These are phyloP conservation scores for Phalaenopsis aphrodite DNA, from an alignment of 106 monocot genomes.

Conservation along the genomic window DNA sequence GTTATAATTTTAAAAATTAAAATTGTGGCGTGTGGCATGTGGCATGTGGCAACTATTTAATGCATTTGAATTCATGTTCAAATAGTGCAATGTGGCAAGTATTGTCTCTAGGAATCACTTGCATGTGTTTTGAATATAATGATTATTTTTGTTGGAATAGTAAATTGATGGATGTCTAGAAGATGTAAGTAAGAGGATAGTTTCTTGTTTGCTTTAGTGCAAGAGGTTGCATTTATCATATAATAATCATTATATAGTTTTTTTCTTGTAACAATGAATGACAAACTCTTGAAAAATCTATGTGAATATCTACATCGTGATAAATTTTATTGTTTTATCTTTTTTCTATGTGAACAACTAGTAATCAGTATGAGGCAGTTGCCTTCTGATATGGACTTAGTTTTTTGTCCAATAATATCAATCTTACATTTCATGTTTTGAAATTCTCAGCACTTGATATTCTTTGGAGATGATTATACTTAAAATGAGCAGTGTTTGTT, in stretches of 20 bases:
- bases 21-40: too few relatives aligned
- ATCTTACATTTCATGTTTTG: background rate
- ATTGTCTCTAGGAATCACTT: too few relatives aligned
- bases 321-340: background rate
- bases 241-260: background rate
- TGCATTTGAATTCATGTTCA: too few relatives aligned
- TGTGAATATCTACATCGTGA: background rate
- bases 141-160: too few relatives aligned
- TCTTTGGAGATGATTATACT: background rate
- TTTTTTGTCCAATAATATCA: background rate
- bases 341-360: background rate
- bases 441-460: background rate
- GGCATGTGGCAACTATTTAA: too few relatives aligned
- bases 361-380: background rate
- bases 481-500: background rate
- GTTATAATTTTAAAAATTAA: too few relatives aligned
- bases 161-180: too few relatives aligned
- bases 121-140: too few relatives aligned
- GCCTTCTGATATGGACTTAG: background rate
- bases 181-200: background rate
- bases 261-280: background rate
- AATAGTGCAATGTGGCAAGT: too few relatives aligned
- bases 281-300: background rate
- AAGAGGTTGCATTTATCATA: background rate
- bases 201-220: background rate